Conservation (phyloP, 257 asterid species). For the Cynanchum wilfordii region DNA sequence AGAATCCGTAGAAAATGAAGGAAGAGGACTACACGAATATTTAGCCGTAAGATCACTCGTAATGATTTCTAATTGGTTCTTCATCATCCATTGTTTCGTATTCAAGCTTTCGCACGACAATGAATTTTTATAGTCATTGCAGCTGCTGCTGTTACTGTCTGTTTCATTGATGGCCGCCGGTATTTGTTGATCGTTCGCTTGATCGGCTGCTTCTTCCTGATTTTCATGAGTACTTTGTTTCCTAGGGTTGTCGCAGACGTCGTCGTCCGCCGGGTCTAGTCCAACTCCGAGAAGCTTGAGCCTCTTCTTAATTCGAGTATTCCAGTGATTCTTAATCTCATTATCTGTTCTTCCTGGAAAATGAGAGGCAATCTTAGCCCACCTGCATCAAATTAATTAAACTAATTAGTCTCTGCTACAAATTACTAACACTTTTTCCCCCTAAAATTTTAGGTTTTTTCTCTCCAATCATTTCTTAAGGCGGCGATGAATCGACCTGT, state of each 20-base stretch:
- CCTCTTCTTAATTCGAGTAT: conserved; percentile 69
- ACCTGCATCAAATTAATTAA: conserved; percentile 27
- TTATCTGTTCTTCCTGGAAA: conserved; percentile 70
- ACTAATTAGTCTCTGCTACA: no score
- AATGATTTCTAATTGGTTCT: conserved; percentile 7
- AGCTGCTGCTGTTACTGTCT: background rate
- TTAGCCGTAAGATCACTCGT: background rate
- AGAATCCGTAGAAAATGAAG: conserved; percentile 32
- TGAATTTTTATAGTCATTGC: no score
- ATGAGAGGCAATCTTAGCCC: conserved; percentile 72
- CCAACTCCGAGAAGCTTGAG: conserved; percentile 28
- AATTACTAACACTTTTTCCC: no score
- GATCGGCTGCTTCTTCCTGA: background rate
- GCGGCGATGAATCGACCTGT: conserved; percentile 35
- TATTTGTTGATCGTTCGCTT: no score
- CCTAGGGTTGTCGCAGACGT: conserved; percentile 31
- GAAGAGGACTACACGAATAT: conserved; percentile 15
- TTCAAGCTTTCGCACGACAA: conserved; percentile 17
- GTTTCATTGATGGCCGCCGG: background rate
- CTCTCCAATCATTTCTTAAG: no score
- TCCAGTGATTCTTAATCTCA: conserved; percentile 69
- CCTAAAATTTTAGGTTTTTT: no score
- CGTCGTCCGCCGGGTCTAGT: conserved; percentile 30
- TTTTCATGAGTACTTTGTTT: background rate
- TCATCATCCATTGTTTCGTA: conserved; percentile 23